phyloP scores from a whole-genome alignment of 179 eudicot genomes.

The Amaranthus tricolor region DNA sequence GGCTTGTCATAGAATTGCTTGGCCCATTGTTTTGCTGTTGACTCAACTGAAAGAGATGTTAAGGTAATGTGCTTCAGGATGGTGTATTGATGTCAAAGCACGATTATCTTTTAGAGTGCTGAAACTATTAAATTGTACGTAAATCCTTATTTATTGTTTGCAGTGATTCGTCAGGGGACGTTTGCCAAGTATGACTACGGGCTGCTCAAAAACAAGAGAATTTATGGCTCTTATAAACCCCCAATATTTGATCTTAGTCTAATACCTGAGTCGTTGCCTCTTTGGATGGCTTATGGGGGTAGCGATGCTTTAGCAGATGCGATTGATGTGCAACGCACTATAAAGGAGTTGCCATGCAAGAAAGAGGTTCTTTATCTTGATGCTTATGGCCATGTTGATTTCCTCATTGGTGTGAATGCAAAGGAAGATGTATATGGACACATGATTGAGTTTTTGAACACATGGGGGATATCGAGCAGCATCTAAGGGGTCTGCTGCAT shows the following conservation, averaged over 20 bases:
- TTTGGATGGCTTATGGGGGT: constrained; percentile 95
- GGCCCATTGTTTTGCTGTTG: not conserved
- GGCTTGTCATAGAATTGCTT: no score
- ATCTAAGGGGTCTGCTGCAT: constrained; percentile 18
- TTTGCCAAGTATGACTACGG: constrained; percentile 90
- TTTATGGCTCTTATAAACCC: constrained; percentile 60
- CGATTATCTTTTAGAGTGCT: not conserved
- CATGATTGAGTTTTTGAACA: constrained; percentile 59
- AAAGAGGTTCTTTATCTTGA: constrained; percentile 77
- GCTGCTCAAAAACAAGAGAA: constrained; percentile 48
- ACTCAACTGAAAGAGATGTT: not conserved
- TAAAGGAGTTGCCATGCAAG: constrained; percentile 56
- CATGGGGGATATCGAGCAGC: constrained; percentile 44
- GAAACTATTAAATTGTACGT: not conserved
- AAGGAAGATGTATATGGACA: constrained; percentile 66
- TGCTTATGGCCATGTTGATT: constrained; percentile 83
- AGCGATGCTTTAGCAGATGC: constrained; percentile 80
- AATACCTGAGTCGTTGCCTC: constrained; percentile 68
- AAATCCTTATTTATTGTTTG: constrained; percentile 10
- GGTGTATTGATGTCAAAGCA: not conserved
- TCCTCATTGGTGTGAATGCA: constrained; percentile 55
- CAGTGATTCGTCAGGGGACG: constrained; percentile 92
- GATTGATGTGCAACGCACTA: constrained; percentile 68
- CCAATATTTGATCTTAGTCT: constrained; percentile 66
- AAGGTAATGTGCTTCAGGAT: no score